phyloP scores from a whole-genome alignment of 2,329 filamentous ascomycete species.

The Didymella arachidicola region DNA sequence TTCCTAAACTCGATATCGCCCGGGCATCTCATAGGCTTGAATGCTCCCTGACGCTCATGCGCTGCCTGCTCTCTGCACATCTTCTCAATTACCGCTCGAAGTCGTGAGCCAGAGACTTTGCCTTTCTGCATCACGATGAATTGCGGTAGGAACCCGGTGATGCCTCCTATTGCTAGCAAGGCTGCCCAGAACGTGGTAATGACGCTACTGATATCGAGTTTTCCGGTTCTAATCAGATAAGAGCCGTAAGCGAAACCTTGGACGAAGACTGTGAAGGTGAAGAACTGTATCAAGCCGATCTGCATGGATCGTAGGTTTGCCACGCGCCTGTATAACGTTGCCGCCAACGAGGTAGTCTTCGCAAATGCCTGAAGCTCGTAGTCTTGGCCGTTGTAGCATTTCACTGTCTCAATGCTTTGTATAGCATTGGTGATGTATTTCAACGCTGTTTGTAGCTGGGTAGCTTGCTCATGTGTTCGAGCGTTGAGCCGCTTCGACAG shows the following conservation, averaged over 20 bases:
- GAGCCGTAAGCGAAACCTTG: constrained; percentile 90
- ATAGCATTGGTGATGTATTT: constrained; percentile 76
- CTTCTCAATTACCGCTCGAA: constrained; percentile 59
- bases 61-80: constrained; percentile 38
- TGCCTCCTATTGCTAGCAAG: constrained; percentile 75
- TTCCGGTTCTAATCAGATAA: constrained; percentile 68
- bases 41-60: constrained; percentile 25
- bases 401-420: constrained; percentile 81
- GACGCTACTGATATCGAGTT: constrained; percentile 69
- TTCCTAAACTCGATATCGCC: constrained; percentile 75
- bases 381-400: constrained; percentile 79
- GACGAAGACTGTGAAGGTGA: constrained; percentile 81
- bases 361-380: constrained; percentile 74
- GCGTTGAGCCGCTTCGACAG: constrained; percentile 68
- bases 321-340: constrained; percentile 70
- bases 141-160: constrained; percentile 78
- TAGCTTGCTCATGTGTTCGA: constrained; percentile 73
- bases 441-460: constrained; percentile 72
- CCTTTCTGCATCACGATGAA: constrained; percentile 82
- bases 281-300: constrained; percentile 75
- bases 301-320: constrained; percentile 74
- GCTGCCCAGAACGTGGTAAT: constrained; percentile 87
- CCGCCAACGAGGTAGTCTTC: constrained; percentile 64
- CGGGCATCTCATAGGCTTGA: constrained; percentile 55
- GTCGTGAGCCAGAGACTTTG: constrained; percentile 71